These are phyloP conservation scores for Pleurotus ostreatus DNA, from an alignment of 768 basidiomycete genomes.

Conservation along the genomic window DNA sequence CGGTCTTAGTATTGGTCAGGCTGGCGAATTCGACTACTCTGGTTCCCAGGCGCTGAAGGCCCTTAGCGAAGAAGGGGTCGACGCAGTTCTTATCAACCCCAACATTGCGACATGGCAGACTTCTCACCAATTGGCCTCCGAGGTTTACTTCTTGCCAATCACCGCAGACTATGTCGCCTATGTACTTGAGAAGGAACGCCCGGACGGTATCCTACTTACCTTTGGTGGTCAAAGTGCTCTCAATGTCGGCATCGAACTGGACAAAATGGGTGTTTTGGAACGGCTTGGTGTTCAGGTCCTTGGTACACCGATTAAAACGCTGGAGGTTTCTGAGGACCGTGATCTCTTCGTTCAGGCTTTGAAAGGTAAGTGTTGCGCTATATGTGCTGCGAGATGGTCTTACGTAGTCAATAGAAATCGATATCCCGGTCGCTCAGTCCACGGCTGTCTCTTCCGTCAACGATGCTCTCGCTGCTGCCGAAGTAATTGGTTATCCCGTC, in stretches of 20 bases:
- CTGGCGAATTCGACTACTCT: conserved; percentile 99
- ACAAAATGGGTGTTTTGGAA: conserved; percentile 94
- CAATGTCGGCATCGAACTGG: conserved; percentile 95
- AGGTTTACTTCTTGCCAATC: conserved; percentile 97
- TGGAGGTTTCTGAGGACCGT: conserved; percentile 96
- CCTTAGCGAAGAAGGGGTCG: conserved; percentile 90
- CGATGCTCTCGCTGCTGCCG: conserved; percentile 88
- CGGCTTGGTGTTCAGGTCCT: conserved; percentile 90
- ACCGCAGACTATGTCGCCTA: conserved; percentile 98
- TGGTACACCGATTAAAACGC: conserved; percentile 90
- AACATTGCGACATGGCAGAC: conserved; percentile 99
- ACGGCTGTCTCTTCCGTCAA: conserved; percentile 96
- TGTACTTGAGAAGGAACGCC: conserved; percentile 96
- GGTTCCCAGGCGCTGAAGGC: conserved; percentile 99
- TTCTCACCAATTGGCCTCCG: conserved; percentile 92
- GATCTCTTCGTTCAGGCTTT: conserved; percentile 95
- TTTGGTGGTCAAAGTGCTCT: conserved; percentile 98
- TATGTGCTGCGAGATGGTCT: neutral
- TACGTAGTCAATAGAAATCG: conserved; percentile 65
- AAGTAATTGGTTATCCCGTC: conserved; percentile 92
- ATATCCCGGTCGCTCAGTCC: conserved; percentile 93
- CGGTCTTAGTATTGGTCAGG: conserved; percentile 95
- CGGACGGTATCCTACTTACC: conserved; percentile 94
- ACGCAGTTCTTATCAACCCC: conserved; percentile 94
- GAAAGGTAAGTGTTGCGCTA: conserved; percentile 59